Evolutionary conservation across 257 asterid species (phyloP).

Genomic region (Eucommia ulmoides): DNA sequence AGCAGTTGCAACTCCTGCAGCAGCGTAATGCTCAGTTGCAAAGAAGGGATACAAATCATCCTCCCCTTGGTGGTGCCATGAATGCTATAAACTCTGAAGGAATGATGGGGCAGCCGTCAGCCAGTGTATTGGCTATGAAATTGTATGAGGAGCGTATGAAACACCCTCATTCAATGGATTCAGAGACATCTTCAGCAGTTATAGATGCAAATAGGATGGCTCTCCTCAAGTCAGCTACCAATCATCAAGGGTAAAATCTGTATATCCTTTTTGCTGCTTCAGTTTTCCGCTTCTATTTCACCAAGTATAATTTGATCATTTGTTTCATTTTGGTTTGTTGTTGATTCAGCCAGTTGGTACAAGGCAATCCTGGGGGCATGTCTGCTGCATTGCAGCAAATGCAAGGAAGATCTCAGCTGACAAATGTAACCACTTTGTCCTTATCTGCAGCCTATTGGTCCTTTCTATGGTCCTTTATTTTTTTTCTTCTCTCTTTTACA

Average conservation of each 20-base stretch:
- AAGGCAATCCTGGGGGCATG: constrained; percentile 81
- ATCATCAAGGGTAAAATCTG: constrained; percentile 72
- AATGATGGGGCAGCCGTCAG: constrained; percentile 92
- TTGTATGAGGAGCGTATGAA: constrained; percentile 94
- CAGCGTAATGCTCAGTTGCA: constrained; percentile 87
- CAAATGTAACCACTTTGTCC: constrained; percentile 37
- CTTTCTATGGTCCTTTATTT: not conserved
- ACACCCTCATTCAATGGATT: constrained; percentile 83
- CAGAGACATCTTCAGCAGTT: constrained; percentile 74
- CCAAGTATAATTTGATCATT: not conserved
- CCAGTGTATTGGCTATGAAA: constrained; percentile 89
- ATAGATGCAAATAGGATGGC: constrained; percentile 94
- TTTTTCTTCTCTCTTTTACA: not conserved
- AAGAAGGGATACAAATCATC: constrained; percentile 90
- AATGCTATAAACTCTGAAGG: constrained; percentile 73
- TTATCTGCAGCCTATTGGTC: not conserved
- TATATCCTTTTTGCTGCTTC: not conserved
- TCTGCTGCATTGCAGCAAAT: constrained; percentile 94
- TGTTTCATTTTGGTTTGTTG: constrained; percentile 1
- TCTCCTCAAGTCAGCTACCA: constrained; percentile 79
- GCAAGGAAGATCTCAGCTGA: constrained; percentile 86
- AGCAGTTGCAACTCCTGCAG: constrained; percentile 91
- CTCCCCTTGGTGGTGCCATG: constrained; percentile 78
- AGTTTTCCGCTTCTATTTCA: not conserved
- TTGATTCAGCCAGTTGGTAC: constrained; percentile 79